These are phyloP conservation scores for Sorghum bicolor DNA, from an alignment of 176 grass and related monocot genomes.

Conservation along the genomic window Sorghum_bicolor_NCBIv3 NC_012871.2:13453001-13453500, in stretches of 20 bases:
- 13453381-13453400: conserved; percentile 46
- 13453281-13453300: conserved; percentile 37
- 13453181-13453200: conserved; percentile 25
- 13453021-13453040: conserved; percentile 45
- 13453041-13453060: conserved; percentile 19
- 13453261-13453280: conserved; percentile 23
- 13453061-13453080: conserved; percentile 24
- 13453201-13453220: conserved; percentile 8
- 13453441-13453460: conserved; percentile 61
- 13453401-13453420: conserved; percentile 35
- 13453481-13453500: conserved; percentile 29
- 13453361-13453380: conserved; percentile 16
- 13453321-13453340: conserved; percentile 41
- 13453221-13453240: background rate
- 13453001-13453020: background rate
- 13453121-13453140: conserved; percentile 12
- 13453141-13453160: background rate
- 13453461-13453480: conserved; percentile 54
- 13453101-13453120: background rate
- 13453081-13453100: conserved; percentile 16
- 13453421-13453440: conserved; percentile 35
- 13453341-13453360: conserved; percentile 29
- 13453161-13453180: conserved; percentile 24
- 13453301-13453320: conserved; percentile 30
- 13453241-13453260: conserved; percentile 29